Conservation (phyloP, 192 early-diverging fungal species). For the Backusella macrospora region DNA sequence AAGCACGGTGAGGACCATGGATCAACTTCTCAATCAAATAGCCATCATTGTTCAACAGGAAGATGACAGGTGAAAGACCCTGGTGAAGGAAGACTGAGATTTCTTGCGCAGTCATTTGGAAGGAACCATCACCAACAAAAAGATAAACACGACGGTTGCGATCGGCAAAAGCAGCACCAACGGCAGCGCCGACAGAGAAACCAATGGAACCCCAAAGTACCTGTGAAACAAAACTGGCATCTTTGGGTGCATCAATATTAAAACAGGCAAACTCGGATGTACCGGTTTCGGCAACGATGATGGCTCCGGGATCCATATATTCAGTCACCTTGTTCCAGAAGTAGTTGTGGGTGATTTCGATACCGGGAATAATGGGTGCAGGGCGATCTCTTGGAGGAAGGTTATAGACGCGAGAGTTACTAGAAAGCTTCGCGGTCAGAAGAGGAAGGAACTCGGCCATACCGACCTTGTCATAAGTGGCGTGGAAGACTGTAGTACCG, state of each 20-base stretch:
- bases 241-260: constrained; percentile 40
- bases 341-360: constrained; percentile 43
- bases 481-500: constrained; percentile 38
- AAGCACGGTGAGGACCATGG: constrained; percentile 44
- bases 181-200: constrained; percentile 41
- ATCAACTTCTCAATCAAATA: constrained; percentile 53
- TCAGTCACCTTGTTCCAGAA: constrained; percentile 45
- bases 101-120: constrained; percentile 53
- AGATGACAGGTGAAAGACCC: constrained; percentile 49
- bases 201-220: constrained; percentile 39
- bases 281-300: constrained; percentile 51
- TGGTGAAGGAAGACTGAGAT: constrained; percentile 51
- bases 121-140: constrained; percentile 56
- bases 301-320: constrained; percentile 30
- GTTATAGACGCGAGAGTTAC: too few species aligned
- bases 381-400: not conserved
- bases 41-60: constrained; percentile 57
- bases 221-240: constrained; percentile 43
- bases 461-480: constrained; percentile 42
- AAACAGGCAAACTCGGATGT: constrained; percentile 45
- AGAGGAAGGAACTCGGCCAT: constrained; percentile 40
- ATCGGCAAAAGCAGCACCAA: constrained; percentile 49
- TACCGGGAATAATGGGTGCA: constrained; percentile 1
- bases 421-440: constrained; percentile 4
- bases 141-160: constrained; percentile 43